These are phyloP conservation scores for Uronychia binucleata DNA, from an alignment of 73 alveolate species.

Conservation along the genomic window DNA sequence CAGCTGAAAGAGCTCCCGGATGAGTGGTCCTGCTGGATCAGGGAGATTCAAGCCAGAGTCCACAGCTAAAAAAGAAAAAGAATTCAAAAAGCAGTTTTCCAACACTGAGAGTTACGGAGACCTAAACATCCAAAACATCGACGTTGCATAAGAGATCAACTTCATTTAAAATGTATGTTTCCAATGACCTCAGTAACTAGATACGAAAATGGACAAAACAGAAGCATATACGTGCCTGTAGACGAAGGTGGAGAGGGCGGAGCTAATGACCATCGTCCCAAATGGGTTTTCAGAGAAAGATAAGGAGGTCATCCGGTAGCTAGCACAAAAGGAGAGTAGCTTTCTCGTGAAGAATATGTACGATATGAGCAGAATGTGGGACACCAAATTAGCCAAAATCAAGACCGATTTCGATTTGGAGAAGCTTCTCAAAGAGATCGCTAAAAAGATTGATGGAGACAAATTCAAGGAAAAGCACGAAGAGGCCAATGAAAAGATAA, in stretches of 20 bases:
- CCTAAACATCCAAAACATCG: too few relatives aligned
- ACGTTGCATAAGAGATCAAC: not conserved
- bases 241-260: not conserved
- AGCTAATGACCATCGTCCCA: not conserved
- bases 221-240: not conserved
- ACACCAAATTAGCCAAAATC: not conserved
- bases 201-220: not conserved
- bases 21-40: too few relatives aligned
- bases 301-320: not conserved
- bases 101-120: too few relatives aligned
- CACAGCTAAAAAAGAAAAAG: too few relatives aligned
- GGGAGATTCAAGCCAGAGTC: too few relatives aligned
- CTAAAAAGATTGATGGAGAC: not conserved
- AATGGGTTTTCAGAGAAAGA: not conserved
- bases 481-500: not conserved
- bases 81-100: too few relatives aligned
- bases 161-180: not conserved
- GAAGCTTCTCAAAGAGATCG: not conserved
- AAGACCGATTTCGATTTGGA: not conserved
- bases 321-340: not conserved
- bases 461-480: not conserved
- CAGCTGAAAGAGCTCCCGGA: too few relatives aligned
- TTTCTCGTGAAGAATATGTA: not conserved
- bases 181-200: not conserved
- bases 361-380: not conserved